Evolutionary conservation across 1,284 basidiomycete species (phyloP).

Genomic region (Meira miltonrushii): DNA sequence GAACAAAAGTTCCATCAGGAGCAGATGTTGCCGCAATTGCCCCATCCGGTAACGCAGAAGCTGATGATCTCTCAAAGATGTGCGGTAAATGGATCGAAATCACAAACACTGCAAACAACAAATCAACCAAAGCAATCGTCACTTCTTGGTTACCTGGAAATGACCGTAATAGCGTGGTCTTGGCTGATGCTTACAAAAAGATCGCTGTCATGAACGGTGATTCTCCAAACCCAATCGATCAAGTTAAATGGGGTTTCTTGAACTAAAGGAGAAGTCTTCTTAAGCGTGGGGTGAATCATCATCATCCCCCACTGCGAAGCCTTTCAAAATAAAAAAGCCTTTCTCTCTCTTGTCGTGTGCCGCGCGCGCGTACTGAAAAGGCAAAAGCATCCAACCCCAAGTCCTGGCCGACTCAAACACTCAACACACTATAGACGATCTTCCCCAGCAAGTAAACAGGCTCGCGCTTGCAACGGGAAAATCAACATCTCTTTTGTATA

Average conservation of each 20-base stretch:
- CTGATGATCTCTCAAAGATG: neutral
- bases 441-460: no score
- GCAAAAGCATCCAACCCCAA: no score
- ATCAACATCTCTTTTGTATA: no score
- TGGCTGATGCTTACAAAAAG: neutral
- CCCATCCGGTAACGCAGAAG: neutral
- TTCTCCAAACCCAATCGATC: neutral
- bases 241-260: constrained; percentile 1
- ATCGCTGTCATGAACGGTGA: neutral
- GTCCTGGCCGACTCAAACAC: no score
- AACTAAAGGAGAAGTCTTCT: neutral
- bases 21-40: neutral
- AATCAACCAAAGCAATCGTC: neutral
- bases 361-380: no score
- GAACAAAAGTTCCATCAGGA: neutral
- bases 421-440: no score
- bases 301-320: no score
- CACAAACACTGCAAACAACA: neutral
- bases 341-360: no score
- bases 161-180: neutral
- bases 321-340: no score
- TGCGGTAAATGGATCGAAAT: constrained; percentile 5
- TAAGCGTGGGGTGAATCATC: no score
- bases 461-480: no score
- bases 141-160: neutral